Evolutionary conservation across 2,329 filamentous ascomycete species (phyloP), one percentile per base, ranked within the genome.

Genomic region (Fusarium musae): DNA sequence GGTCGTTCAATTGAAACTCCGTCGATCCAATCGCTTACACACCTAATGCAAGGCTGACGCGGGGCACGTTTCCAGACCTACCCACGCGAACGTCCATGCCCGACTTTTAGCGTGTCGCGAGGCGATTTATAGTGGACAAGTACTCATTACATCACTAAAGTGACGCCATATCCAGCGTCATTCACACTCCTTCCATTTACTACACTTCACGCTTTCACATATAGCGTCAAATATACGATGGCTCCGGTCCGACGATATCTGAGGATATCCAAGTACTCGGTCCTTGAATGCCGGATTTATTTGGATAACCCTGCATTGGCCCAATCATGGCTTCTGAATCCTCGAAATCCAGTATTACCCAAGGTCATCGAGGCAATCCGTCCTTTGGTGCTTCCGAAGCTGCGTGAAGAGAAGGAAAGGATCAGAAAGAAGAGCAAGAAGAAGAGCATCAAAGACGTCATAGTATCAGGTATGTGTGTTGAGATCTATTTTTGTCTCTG

Each of bases 201-300:
- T 44, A 28, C 46, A 53, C 19, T 36, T 53, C 61, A 65, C 49
- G 42, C 53, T 46, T 28, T 46, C 34, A 47, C 32, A 17, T 40
- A 28, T 13, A 53, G 10, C 30, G 28, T 32, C n/a, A 42, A 50
- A 61, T 30, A 44, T 36, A 73, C 30, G 47, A 98, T 98, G 95
- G 93, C 95, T 17, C 95, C 95, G 16, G 90, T 97, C 53, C 91
- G 95, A 66, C 90, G 95, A 77, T 98, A 98, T 81, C 87, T 98
- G 62, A 91, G 96, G 59, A 97, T 98, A 77, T 96, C 93, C 62
- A 95, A 96, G 80, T 93, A 94, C 82, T 97, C 96, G 9, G 95
- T 98, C 37, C 88, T 99, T n/a, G 96, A 99, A 87, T 95, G 94
- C 73, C 95, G 95, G 74, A 96, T 99, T 75, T 98, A 98, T 82